These are phyloP conservation scores for Solanum chilense DNA, from an alignment of 257 asterid species.

Conservation along the genomic window DNA sequence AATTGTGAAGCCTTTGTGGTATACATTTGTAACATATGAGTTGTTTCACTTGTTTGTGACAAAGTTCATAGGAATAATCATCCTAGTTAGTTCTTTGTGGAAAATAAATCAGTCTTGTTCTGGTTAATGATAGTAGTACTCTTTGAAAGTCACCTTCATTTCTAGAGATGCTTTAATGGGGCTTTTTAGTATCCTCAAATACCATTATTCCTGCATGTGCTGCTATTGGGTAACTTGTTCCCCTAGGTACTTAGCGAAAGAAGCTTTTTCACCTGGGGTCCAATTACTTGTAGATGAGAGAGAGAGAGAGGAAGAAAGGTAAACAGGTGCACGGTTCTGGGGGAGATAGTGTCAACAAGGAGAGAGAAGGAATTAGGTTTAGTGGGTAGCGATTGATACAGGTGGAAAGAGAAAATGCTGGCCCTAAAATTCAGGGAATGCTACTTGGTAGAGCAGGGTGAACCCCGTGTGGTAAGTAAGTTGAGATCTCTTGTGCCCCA, in stretches of 20 bases:
- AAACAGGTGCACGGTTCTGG: background rate
- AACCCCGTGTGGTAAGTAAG: background rate
- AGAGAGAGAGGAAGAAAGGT: background rate
- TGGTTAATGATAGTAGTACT: background rate
- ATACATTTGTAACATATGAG: background rate
- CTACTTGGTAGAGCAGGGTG: background rate
- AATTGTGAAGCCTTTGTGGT: background rate
- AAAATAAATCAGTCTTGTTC: background rate
- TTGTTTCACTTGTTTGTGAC: background rate
- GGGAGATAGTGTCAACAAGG: background rate
- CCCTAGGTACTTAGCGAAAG: background rate
- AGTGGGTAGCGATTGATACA: background rate
- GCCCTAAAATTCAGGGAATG: background rate
- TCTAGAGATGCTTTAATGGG: background rate
- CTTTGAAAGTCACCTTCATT: background rate
- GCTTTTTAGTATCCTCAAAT: background rate
- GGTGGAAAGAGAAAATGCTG: background rate
- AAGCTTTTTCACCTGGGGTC: background rate
- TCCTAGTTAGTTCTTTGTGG: background rate
- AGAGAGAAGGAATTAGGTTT: background rate
- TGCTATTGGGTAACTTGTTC: background rate
- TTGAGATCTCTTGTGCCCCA: background rate
- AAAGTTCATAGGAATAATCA: background rate
- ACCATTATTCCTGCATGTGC: background rate
- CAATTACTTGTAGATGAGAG: background rate